Base-by-base conservation (phyloP, 768 basidiomycete genomes). In the Auricularia sp. region DNA sequence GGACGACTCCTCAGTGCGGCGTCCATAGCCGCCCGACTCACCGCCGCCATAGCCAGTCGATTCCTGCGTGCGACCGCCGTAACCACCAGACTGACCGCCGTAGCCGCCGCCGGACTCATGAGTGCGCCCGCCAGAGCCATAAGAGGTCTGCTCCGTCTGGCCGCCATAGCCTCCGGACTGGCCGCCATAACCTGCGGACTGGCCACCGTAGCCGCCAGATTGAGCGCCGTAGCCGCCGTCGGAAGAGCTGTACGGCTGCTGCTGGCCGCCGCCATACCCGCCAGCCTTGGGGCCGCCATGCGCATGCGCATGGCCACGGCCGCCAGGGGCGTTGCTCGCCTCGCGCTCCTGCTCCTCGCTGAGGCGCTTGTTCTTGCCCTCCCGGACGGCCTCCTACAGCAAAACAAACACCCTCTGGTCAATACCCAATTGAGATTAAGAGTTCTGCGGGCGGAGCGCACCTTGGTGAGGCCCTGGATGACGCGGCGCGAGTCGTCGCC, bases 361-460 rank as follows among this genome's bases (percentile, higher is more conserved):
- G 18, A 80, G 75, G 18, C 84, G 79, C 68, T 85, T 85, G 71
- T 86, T 86, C 68, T 77, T 81, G 54, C 82, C 81, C 2, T 79
- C 74, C 39, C 81, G 74, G 18, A 86, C 83, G 65, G 80, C 81
- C 64, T 84, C 80, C 82, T 84, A 65, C 23, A 64, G 42, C 29
- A 18, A 51, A 2, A 29, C 29, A 29, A 29, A 29, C 29, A 29
- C 29, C 29, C 29, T 29, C 47, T 18, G 60, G 10, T 4, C 16
- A 44, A 2, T n/a, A 33, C 5, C 36, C 33, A 2, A 16, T 53
- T 11, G 29, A 29, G 29, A 29, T 29, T 42, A 33, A 16, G 16
- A 34, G 0, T 23, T 21, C 12, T 35, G 23, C 35, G 21, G 47
- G 29, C 60, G 36, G 53, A 61, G 65, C 72, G 36, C 3, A 81